phyloP scores from a whole-genome alignment of 2,329 filamentous ascomycete genomes.

The Scytalidium sp. region DNA sequence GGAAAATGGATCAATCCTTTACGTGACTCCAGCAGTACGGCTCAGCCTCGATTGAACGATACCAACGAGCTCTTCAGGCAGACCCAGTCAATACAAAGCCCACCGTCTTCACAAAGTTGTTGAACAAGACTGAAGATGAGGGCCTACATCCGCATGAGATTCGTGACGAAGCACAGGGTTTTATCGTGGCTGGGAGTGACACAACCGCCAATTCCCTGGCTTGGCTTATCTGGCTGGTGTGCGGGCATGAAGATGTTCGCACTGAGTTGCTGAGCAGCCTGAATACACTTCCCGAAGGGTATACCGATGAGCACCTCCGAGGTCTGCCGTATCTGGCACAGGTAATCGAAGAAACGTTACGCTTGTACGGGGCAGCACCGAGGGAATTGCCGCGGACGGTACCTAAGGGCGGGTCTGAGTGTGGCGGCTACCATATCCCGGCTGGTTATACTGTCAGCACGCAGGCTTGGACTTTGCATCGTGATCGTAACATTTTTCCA shows the following conservation, averaged over 20 bases:
- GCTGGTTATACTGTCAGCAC: constrained; percentile 29
- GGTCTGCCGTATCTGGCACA: constrained; percentile 28
- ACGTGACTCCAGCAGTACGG: too few species aligned
- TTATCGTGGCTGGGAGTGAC: not conserved
- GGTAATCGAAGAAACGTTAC: constrained; percentile 31
- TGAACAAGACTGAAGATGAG: not conserved
- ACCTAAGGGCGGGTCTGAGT: constrained; percentile 22
- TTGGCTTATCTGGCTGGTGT: not conserved
- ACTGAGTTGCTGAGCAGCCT: constrained; percentile 19
- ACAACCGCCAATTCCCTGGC: not conserved
- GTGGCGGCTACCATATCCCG: constrained; percentile 31
- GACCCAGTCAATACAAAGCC: not conserved
- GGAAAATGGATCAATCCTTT: too few species aligned
- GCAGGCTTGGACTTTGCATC: constrained; percentile 36
- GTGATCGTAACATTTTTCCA: constrained; percentile 30
- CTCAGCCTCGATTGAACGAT: too few species aligned
- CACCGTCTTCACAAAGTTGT: not conserved
- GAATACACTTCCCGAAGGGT: constrained; percentile 11
- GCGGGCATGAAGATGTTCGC: constrained; percentile 6
- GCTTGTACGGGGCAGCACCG: constrained; percentile 31
- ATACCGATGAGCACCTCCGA: constrained; percentile 22
- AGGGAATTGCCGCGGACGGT: constrained; percentile 25
- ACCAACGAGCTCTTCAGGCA: too few species aligned
- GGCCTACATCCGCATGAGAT: not conserved
- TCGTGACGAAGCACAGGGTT: not conserved